These are phyloP conservation scores for Botryotinia convoluta DNA, from an alignment of 2,329 filamentous ascomycete genomes.

Conservation along the genomic window DNA sequence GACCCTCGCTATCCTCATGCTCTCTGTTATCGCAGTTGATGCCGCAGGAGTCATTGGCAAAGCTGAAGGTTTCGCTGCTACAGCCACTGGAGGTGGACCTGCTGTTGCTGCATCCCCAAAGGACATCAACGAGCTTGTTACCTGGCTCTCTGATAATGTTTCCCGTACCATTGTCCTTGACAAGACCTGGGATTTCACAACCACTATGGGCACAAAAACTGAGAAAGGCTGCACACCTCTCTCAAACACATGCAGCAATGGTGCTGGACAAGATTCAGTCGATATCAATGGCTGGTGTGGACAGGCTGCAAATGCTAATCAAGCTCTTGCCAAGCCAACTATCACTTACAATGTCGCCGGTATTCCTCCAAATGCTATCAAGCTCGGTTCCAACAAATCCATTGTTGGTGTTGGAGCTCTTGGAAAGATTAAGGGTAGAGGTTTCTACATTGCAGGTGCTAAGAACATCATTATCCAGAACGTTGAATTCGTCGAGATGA, in stretches of 20 bases:
- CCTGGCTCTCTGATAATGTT: not conserved
- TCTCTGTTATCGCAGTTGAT: not conserved
- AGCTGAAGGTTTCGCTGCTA: slow-evolving; percentile 5
- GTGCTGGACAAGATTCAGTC: not conserved
- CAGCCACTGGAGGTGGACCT: not conserved
- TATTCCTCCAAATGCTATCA: not conserved
- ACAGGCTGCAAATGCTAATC: not conserved
- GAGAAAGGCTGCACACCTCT: not conserved
- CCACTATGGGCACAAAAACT: not conserved
- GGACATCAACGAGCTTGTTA: not conserved
- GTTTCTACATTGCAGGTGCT: not conserved
- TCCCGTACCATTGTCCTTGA: not conserved
- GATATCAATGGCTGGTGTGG: not conserved
- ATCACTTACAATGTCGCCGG: not conserved
- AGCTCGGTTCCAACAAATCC: not conserved
- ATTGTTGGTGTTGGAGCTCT: not conserved
- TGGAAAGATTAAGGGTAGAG: slow-evolving; percentile 11
- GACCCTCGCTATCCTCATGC: not conserved
- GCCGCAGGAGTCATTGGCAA: not conserved
- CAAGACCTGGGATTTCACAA: not conserved
- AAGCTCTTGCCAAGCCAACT: not conserved
- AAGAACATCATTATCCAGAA: slow-evolving; percentile 37
- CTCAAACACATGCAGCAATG: not conserved
- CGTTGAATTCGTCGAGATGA: slow-evolving; percentile 53
- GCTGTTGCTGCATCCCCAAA: not conserved